Conservation (phyloP, 352 stramenopile species). For the Thalassiosira mediterranea region DNA sequence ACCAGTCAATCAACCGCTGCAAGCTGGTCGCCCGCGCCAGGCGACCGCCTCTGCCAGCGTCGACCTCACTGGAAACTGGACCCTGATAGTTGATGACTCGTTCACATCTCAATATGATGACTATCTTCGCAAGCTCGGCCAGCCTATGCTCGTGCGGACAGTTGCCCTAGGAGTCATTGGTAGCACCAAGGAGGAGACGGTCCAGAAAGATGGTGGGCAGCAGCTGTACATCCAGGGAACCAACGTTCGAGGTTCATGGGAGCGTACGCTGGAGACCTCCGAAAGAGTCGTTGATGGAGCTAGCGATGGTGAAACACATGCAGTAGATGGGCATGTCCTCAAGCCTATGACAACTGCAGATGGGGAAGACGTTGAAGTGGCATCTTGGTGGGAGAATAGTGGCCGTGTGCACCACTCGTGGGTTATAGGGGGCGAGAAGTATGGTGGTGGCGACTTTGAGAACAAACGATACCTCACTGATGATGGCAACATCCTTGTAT, state of each 20-base stretch:
- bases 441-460: conserved; percentile 78
- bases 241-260: conserved; percentile 78
- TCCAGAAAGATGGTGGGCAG: conserved; percentile 63
- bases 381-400: conserved; percentile 79
- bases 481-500: conserved; percentile 66
- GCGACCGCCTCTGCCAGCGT: conserved; percentile 53
- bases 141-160: conserved; percentile 69
- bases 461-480: conserved; percentile 72
- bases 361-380: conserved; percentile 66
- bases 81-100: conserved; percentile 70
- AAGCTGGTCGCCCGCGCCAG: not conserved
- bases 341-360: conserved; percentile 71
- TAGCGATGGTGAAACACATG: conserved; percentile 13
- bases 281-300: conserved; percentile 2
- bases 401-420: conserved; percentile 72
- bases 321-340: conserved; percentile 47
- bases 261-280: conserved; percentile 68
- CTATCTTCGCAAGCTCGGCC: conserved; percentile 73
- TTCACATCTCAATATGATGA: conserved; percentile 81
- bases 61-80: conserved; percentile 77
- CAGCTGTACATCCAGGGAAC: conserved; percentile 63
- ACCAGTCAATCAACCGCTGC: not conserved
- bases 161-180: conserved; percentile 70
- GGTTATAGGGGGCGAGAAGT: conserved; percentile 76
- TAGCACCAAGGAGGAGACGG: conserved; percentile 72